Base-by-base conservation (phyloP, 1,284 basidiomycete genomes). In the Heterobasidion parviporum region DNA sequence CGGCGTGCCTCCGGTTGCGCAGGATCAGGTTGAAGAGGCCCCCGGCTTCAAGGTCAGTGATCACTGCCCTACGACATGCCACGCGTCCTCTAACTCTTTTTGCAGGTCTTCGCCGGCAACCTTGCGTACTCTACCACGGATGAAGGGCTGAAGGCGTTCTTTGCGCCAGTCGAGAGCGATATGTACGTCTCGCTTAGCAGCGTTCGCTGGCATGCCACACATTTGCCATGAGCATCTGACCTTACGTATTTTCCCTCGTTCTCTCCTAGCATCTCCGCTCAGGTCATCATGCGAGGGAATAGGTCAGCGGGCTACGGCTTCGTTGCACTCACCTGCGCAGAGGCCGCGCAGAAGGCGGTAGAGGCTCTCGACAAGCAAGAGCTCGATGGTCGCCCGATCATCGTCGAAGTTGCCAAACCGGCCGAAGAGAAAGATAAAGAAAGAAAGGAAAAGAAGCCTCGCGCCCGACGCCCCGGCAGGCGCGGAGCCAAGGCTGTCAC, bases 241-340 rank as follows among this genome's bases (percentile, higher is more conserved):
- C 54, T 59, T 34, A 57, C 59, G 49, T 51, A 38, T 56, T 54
- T 62, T 68, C 66, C 60, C 61, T 67, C 6, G 26, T 53, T 62
- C 35, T 46, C 38, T 48, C 46, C 12, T 65, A 90, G 87, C 66
- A 71, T 85, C 64, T 82, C 87, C 61, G 87, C 82, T 63, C 85
- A 89, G 72, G 83, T 93, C 70, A 92, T 92, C 71, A 74, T 83
- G 72, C 88, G 89, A 61, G 88, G 89, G 64, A 75, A 76, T 56
- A 85, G 89, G 69, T 88, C 90, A 60, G 86, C 92, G 66, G 93
- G 93, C 59, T 96, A 94, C 74, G 94, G 92, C 63, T 96, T 96
- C 70, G 92, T 94, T 69, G 83, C 89, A 61, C 81, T 93, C 73
- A 76, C 81, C 68, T 87, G 81, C 68, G 78, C 78, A 70, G 89